Conservation (phyloP, 495 filamentous ascomycete genomes). For the Cercophora newfieldiana region DNA sequence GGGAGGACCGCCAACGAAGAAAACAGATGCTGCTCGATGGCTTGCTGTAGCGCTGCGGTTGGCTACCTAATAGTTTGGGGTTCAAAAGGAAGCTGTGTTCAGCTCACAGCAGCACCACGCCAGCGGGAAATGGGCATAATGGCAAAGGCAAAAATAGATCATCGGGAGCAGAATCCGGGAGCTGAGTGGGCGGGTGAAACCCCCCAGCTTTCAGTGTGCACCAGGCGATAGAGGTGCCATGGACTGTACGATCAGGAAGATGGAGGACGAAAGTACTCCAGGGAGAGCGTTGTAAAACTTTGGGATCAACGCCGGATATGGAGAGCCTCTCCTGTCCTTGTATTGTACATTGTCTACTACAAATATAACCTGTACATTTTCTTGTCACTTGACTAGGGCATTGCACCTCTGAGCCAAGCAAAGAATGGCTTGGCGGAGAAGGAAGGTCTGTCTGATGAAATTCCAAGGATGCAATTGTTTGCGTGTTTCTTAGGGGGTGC, state of each 20-base stretch:
- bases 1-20: conserved; percentile 71
- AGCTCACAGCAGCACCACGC: background rate
- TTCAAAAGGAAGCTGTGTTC: background rate
- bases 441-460: too few species aligned
- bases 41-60: conserved; percentile 37
- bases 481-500: too few species aligned
- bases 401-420: too few species aligned
- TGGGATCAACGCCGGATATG: background rate
- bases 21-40: conserved; percentile 57
- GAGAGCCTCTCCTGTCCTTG: background rate
- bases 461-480: too few species aligned
- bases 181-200: background rate
- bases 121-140: background rate
- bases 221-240: background rate
- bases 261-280: background rate
- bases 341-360: background rate
- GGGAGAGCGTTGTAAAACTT: background rate
- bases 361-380: background rate
- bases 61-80: background rate
- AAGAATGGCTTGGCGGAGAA: too few species aligned
- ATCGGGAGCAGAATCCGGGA: background rate
- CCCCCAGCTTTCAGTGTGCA: background rate
- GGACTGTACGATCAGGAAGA: conserved; percentile 11
- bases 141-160: background rate
- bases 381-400: background rate